Evolutionary conservation across 73 alveolate species (phyloP).

Genomic region (Tetrahymena borealis): DNA sequence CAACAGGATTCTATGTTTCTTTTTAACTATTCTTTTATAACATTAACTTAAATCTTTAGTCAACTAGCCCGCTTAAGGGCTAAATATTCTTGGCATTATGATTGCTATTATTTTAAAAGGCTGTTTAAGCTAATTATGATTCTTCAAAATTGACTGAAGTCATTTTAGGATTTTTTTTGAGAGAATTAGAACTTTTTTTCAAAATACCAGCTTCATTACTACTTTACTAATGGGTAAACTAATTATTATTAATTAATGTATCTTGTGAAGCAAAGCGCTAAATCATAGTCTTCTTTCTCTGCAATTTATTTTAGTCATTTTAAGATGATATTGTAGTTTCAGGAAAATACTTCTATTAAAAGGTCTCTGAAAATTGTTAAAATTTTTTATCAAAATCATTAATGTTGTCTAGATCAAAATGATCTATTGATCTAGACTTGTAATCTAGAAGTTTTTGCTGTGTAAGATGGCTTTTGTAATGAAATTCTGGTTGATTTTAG

Average conservation of each 20-base stretch:
- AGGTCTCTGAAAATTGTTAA: not conserved
- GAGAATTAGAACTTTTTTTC: not conserved
- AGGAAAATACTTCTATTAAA: not conserved
- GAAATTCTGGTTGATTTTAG: not conserved
- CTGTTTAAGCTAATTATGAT: not conserved
- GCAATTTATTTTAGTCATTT: not conserved
- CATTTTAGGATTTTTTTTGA: not conserved
- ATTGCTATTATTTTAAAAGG: not conserved
- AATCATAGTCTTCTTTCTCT: not conserved
- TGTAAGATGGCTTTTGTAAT: not conserved
- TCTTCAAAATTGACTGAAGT: not conserved
- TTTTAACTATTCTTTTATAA: not conserved
- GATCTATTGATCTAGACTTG: not conserved
- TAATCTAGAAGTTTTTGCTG: not conserved
- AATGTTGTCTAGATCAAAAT: not conserved
- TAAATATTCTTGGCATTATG: not conserved
- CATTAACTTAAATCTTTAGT: not conserved
- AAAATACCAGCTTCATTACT: no score
- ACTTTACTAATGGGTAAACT: no score
- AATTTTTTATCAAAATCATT: not conserved
- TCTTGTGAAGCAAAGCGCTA: not conserved
- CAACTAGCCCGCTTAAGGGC: not conserved
- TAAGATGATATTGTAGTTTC: not conserved
- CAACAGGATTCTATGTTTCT: not conserved
- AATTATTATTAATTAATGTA: not conserved